phyloP scores from a whole-genome alignment of 139 green algal species.

The Closterium sp. region DNA sequence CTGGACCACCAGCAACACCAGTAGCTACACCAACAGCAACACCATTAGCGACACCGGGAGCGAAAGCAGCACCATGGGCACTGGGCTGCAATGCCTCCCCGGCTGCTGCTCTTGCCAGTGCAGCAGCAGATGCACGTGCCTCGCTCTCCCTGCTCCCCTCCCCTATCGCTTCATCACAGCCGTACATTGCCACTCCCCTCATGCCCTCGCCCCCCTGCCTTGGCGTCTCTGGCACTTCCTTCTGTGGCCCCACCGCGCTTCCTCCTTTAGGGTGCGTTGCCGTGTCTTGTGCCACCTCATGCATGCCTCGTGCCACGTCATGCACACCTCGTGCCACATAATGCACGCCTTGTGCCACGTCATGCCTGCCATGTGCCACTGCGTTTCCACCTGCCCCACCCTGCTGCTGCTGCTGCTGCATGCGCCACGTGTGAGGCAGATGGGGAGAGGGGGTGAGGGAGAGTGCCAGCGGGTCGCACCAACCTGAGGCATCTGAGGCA shows the following conservation, averaged over 20 bases:
- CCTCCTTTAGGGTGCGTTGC: too few relatives aligned
- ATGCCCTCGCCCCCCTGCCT: background rate
- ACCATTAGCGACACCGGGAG: too few relatives aligned
- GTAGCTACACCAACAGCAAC: too few relatives aligned
- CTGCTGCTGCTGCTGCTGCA: background rate
- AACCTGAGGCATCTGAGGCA: background rate
- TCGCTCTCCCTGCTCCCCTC: background rate
- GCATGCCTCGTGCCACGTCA: background rate
- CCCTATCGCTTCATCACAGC: background rate
- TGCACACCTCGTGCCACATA: background rate
- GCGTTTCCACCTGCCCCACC: background rate
- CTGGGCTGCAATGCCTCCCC: background rate
- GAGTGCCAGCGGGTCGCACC: background rate
- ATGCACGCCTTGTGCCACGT: background rate
- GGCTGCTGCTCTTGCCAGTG: background rate
- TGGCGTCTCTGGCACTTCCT: background rate
- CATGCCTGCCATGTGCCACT: background rate
- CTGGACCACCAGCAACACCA: too few relatives aligned
- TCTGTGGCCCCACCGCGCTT: background rate
- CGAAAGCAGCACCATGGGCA: background rate
- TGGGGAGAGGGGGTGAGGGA: background rate
- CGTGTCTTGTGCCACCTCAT: too few relatives aligned
- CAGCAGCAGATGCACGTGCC: background rate
- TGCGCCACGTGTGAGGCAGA: background rate
- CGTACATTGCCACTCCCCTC: background rate